A percentile compares a stretch with the other conserved stretches of the same genome.
Evolutionary conservation across 495 filamentous ascomycete genomes (phyloP).

Genomic region (Hypoxylon rickii): DNA sequence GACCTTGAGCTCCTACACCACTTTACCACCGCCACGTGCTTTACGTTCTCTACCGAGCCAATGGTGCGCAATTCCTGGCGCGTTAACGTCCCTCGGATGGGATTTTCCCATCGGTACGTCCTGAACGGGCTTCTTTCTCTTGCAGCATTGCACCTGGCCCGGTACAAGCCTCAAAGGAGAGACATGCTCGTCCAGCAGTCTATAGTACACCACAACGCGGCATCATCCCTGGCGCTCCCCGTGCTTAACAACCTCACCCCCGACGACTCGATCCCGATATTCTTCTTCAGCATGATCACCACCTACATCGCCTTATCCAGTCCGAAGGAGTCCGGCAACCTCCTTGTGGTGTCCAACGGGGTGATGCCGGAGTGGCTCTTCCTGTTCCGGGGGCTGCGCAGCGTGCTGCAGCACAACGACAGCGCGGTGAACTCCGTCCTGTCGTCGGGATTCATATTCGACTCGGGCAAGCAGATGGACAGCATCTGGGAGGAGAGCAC

Average conservation of each 20-base stretch:
- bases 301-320: conserved; percentile 54
- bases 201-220: conserved; percentile 53
- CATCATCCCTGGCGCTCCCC: conserved; percentile 50
- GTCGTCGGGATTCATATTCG: conserved; percentile 39
- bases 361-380: conserved; percentile 48
- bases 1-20: conserved; percentile 33
- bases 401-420: conserved; percentile 38
- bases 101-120: conserved; percentile 53
- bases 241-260: conserved; percentile 52
- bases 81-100: conserved; percentile 51
- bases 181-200: conserved; percentile 52
- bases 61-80: conserved; percentile 33
- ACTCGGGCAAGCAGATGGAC: conserved; percentile 30
- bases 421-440: conserved; percentile 30
- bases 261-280: conserved; percentile 56
- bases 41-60: conserved; percentile 22
- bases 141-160: conserved; percentile 57
- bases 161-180: conserved; percentile 40
- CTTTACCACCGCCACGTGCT: conserved; percentile 29
- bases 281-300: conserved; percentile 57
- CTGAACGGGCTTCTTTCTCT: conserved; percentile 57
- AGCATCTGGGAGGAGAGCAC: conserved; percentile 10
- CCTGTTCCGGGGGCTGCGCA: conserved; percentile 44
- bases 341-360: conserved; percentile 47
- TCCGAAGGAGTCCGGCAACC: conserved; percentile 47